These are phyloP conservation scores for Nitzschia sp. DNA, from an alignment of 108 stramenopile species.

Conservation along the genomic window DNA sequence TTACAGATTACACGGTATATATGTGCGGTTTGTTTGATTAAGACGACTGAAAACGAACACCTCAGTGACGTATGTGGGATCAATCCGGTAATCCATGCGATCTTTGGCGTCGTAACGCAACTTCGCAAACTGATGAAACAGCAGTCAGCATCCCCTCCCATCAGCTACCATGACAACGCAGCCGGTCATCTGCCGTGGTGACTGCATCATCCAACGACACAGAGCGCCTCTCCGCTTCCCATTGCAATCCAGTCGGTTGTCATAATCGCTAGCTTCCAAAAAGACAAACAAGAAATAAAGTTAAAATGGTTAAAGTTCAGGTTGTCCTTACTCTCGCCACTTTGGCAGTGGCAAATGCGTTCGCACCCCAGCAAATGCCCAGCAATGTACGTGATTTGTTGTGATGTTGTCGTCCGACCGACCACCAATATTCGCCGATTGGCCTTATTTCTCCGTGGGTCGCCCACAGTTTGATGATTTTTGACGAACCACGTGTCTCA, in stretches of 20 bases:
- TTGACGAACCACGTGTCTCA: no score
- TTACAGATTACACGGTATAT: no score
- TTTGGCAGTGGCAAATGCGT: slow-evolving; percentile 15
- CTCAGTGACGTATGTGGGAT: neutral
- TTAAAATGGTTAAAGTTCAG: slow-evolving; percentile 14
- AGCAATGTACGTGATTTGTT: slow-evolving; percentile 22
- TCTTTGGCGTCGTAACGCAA: neutral
- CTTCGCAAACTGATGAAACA: neutral
- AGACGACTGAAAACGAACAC: no score
- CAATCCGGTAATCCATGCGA: neutral
- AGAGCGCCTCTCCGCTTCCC: neutral
- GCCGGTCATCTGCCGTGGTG: slow-evolving; percentile 9
- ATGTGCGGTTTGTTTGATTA: no score
- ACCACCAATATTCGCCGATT: no score
- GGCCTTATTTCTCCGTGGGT: no score
- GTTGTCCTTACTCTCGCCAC: slow-evolving; percentile 3
- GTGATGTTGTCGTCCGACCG: no score
- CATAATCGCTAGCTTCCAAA: no score
- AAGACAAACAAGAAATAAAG: neutral
- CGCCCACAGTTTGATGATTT: no score
- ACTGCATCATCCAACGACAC: neutral
- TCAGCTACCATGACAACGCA: slow-evolving; percentile 4
- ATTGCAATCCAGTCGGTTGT: neutral
- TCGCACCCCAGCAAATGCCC: slow-evolving; percentile 9
- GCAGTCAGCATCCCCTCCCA: neutral